These are phyloP conservation scores for Termitomyces sp. DNA, from an alignment of 768 basidiomycete species.

Conservation along the genomic window DNA sequence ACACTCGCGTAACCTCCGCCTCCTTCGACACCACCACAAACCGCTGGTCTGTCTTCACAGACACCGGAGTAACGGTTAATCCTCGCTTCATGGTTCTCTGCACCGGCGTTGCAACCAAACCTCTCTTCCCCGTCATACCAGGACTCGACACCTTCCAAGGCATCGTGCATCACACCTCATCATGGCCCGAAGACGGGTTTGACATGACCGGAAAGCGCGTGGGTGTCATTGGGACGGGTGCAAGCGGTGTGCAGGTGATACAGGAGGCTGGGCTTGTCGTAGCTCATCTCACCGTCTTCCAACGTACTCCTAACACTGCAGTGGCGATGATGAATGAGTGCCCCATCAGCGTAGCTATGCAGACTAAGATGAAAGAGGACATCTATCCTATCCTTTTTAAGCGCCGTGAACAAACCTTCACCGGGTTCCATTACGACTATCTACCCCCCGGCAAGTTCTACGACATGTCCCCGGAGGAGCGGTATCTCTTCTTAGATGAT, in stretches of 20 bases:
- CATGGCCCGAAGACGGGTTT: slow-evolving; percentile 21
- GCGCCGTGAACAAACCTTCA: slow-evolving; percentile 18
- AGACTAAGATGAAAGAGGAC: slow-evolving; percentile 17
- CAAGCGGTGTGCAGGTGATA: slow-evolving; percentile 25
- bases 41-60: slow-evolving; percentile 21
- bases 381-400: slow-evolving; percentile 18
- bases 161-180: slow-evolving; percentile 19
- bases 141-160: slow-evolving; percentile 24
- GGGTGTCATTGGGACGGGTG: slow-evolving; percentile 27
- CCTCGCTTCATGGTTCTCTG: slow-evolving; percentile 22
- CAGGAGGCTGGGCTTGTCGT: slow-evolving; percentile 20
- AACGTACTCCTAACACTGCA: slow-evolving; percentile 23
- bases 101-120: slow-evolving; percentile 23
- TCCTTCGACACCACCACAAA: slow-evolving; percentile 16
- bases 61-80: slow-evolving; percentile 16
- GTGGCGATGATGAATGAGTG: slow-evolving; percentile 21
- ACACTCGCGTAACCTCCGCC: slow-evolving; percentile 22
- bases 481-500: slow-evolving; percentile 19
- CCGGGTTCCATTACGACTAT: slow-evolving; percentile 14
- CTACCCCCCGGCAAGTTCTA: slow-evolving; percentile 9
- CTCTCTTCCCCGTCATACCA: slow-evolving; percentile 17
- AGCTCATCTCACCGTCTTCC: slow-evolving; percentile 24
- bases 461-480: slow-evolving; percentile 18
- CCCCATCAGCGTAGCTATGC: slow-evolving; percentile 10
- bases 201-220: slow-evolving; percentile 24